These are phyloP conservation scores for Candida nanaspora DNA, from an alignment of 805 yeast species.

Conservation along the genomic window DNA sequence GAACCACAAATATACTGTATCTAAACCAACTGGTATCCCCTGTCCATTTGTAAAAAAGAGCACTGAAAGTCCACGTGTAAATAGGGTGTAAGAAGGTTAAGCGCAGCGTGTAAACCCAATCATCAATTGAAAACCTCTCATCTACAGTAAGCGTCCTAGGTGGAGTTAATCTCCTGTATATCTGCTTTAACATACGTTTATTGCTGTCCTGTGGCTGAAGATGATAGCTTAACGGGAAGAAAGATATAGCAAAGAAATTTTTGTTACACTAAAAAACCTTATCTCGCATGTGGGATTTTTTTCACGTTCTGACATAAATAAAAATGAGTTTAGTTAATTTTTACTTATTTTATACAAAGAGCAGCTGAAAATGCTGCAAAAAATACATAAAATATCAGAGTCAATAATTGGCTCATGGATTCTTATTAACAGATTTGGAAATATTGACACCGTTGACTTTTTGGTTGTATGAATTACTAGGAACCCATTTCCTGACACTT, in stretches of 20 bases:
- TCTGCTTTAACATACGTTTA: conserved; percentile 8
- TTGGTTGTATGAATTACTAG: conserved; percentile 54
- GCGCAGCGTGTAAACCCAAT: conserved; percentile 8
- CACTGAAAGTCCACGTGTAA: conserved; percentile 10
- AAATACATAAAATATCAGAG: no score
- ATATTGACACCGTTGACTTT: conserved; percentile 64
- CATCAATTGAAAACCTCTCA: conserved; percentile 7
- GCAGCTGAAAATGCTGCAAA: no score
- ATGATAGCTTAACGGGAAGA: no score
- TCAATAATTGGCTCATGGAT: no score
- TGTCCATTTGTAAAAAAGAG: conserved; percentile 3
- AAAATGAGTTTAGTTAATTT: no score
- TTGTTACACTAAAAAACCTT: no score
- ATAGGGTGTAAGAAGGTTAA: conserved; percentile 13
- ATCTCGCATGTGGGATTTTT: no score
- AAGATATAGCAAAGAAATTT: no score
- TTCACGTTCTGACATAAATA: no score
- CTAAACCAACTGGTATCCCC: conserved; percentile 9
- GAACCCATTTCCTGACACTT: conserved; percentile 64
- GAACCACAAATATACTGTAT: neutral
- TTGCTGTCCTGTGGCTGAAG: conserved; percentile 5
- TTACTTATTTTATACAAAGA: no score
- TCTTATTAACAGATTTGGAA: conserved; percentile 53
- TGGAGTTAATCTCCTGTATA: neutral
- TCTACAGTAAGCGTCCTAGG: neutral